phyloP scores from a whole-genome alignment of 2,329 filamentous ascomycete genomes.

The Knoxdaviesia capensis region DNA sequence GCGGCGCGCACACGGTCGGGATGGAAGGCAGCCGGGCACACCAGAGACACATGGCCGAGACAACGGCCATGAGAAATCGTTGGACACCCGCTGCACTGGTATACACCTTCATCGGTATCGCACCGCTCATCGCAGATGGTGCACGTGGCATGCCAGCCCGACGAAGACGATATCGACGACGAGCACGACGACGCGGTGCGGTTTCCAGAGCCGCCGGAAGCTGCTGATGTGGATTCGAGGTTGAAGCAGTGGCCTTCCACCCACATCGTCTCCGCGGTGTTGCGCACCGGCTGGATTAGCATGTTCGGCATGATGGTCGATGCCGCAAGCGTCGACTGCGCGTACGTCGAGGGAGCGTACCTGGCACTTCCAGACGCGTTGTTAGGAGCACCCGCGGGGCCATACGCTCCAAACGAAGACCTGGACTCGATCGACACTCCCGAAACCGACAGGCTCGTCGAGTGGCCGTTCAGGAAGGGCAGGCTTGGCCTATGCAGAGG shows the following conservation, averaged over 20 bases:
- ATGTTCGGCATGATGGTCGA: constrained; percentile 77
- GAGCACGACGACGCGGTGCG: too few relatives aligned
- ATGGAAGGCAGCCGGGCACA: constrained; percentile 42
- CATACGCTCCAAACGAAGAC: constrained; percentile 43
- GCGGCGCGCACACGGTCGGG: constrained; percentile 40
- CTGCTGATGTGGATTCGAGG: not conserved
- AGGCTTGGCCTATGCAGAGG: constrained; percentile 49
- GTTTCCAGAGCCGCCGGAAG: too few relatives aligned
- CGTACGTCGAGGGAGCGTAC: constrained; percentile 70
- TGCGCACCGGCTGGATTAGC: constrained; percentile 57
- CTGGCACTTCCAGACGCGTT: constrained; percentile 15
- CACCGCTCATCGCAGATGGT: constrained; percentile 59
- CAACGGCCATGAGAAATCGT: constrained; percentile 37
- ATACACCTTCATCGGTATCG: constrained; percentile 46
- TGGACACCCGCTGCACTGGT: constrained; percentile 48
- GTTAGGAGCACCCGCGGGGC: too few relatives aligned
- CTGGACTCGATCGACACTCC: constrained; percentile 40
- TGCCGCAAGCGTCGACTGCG: constrained; percentile 66
- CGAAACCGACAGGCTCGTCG: constrained; percentile 36
- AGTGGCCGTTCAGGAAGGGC: constrained; percentile 51
- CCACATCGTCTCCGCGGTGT: constrained; percentile 66
- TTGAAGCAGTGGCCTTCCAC: constrained; percentile 70
- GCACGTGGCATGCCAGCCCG: constrained; percentile 35
- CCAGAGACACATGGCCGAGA: constrained; percentile 40
- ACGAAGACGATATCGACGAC: too few relatives aligned